Conservation (phyloP, 257 asterid genomes). For the Gentiana dahurica region DNA sequence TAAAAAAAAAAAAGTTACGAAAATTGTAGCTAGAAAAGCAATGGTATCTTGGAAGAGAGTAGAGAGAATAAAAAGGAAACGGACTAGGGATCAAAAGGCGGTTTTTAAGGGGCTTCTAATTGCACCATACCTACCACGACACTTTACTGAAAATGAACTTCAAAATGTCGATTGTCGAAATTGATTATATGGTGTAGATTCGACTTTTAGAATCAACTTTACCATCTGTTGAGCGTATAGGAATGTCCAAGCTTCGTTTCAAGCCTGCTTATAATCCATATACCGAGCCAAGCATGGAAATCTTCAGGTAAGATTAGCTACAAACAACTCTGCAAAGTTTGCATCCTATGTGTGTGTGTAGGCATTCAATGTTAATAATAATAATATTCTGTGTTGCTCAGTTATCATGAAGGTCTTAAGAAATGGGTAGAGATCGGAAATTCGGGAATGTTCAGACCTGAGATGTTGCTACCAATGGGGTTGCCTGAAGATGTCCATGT, state of each 20-base stretch:
- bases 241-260: slow-evolving; percentile 90
- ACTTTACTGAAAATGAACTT: no score
- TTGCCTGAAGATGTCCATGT: slow-evolving; percentile 93
- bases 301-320: slow-evolving; percentile 54
- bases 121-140: no score
- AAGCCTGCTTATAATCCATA: slow-evolving; percentile 97
- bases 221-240: slow-evolving; percentile 19
- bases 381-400: slow-evolving; percentile 13
- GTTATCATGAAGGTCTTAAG: slow-evolving; percentile 89
- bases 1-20: no score
- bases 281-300: slow-evolving; percentile 99
- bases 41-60: no score
- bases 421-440: slow-evolving; percentile 98
- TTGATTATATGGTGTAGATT: no score
- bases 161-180: no score
- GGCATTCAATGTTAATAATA: background rate
- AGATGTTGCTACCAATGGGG: slow-evolving; percentile 96
- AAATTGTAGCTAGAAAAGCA: no score
- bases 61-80: no score
- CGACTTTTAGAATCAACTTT: background rate
- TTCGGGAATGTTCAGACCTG: slow-evolving; percentile 99
- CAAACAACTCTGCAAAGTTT: no score
- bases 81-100: no score
- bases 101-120: no score
- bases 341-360: no score